phyloP scores from a whole-genome alignment of 495 filamentous ascomycete species.

The Penicillium desertorum region DNA sequence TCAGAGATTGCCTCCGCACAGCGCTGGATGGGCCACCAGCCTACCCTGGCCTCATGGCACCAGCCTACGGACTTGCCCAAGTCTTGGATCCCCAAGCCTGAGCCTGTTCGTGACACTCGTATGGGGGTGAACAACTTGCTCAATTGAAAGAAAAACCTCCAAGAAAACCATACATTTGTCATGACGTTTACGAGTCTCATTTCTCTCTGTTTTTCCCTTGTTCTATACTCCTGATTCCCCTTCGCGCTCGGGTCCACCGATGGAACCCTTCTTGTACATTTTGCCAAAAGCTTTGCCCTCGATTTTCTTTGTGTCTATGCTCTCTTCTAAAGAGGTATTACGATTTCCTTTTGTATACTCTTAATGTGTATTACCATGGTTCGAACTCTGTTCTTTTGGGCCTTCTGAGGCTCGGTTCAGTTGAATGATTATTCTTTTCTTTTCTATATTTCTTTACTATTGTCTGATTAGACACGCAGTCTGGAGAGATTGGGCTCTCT shows the following conservation, averaged over 20 bases:
- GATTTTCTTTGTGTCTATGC: constrained; percentile 27
- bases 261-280: constrained; percentile 34
- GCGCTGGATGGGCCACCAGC: constrained; percentile 37
- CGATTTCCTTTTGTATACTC: constrained; percentile 35
- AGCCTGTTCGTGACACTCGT: constrained; percentile 43
- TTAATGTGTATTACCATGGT: constrained; percentile 42
- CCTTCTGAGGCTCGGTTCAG: constrained; percentile 10
- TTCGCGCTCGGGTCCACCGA: constrained; percentile 15
- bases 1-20: constrained; percentile 35
- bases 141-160: constrained; percentile 25
- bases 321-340: constrained; percentile 26
- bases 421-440: constrained; percentile 12
- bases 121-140: constrained; percentile 45
- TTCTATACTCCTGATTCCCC: constrained; percentile 28
- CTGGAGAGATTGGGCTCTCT: neutral
- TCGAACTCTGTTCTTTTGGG: constrained; percentile 22
- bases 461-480: neutral
- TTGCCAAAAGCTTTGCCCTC: constrained; percentile 25
- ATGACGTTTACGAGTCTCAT: constrained; percentile 19
- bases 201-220: constrained; percentile 10
- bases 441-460: constrained; percentile 7
- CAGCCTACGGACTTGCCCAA: constrained; percentile 26
- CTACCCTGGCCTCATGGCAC: constrained; percentile 33
- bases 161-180: neutral
- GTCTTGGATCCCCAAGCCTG: constrained; percentile 26